Conservation (phyloP, 2,329 filamentous ascomycete species). For the Aspergillus sp. region DNA sequence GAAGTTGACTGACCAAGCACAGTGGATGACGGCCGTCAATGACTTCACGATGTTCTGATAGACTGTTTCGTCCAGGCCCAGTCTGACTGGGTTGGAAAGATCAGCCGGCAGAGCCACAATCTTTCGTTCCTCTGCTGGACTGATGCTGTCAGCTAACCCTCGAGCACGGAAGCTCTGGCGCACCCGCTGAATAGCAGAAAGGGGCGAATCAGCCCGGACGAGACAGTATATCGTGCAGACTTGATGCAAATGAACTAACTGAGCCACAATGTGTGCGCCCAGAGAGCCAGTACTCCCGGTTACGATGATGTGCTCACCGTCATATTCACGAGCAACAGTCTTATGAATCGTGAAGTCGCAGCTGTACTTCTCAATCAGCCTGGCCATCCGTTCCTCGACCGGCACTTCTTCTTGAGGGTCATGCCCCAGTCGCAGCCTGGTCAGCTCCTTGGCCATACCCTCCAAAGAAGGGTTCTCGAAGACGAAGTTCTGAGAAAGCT, state of each 20-base stretch:
- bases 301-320: conserved; percentile 37
- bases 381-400: conserved; percentile 43
- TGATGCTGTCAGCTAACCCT: conserved; percentile 8
- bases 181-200: conserved; percentile 45
- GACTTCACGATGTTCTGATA: conserved; percentile 42
- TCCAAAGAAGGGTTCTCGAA: conserved; percentile 20
- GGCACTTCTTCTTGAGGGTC: conserved; percentile 15
- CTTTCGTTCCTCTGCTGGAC: conserved; percentile 26
- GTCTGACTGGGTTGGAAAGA: conserved; percentile 41
- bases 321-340: conserved; percentile 11
- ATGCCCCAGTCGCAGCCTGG: conserved; percentile 9
- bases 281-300: conserved; percentile 66
- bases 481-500: conserved; percentile 18
- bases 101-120: conserved; percentile 48
- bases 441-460: conserved; percentile 18
- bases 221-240: conserved; percentile 51
- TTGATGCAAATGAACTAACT: conserved; percentile 39
- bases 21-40: conserved; percentile 57
- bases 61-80: conserved; percentile 47
- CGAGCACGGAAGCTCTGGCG: conserved; percentile 40
- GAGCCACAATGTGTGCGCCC: conserved; percentile 56
- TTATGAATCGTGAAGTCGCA: conserved; percentile 24
- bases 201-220: conserved; percentile 46
- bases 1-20: conserved; percentile 67
- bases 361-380: conserved; percentile 47